Base-by-base conservation (phyloP, 768 basidiomycete species). In the Russula olivacea region DNA sequence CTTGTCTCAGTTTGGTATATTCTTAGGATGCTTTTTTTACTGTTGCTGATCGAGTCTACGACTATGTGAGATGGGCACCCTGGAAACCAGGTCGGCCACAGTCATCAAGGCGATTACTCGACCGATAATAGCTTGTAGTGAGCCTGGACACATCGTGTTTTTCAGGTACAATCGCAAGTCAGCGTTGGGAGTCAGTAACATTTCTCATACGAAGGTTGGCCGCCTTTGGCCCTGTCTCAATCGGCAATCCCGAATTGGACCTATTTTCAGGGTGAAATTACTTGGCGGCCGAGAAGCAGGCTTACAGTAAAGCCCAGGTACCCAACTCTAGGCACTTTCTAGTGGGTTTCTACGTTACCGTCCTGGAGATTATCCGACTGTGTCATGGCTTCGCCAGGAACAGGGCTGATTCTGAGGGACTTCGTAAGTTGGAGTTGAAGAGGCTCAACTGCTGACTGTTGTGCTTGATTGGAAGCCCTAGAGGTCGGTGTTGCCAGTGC, bases 181-280 rank as follows among this genome's bases (percentile, higher is more conserved):
- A 19, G 89, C 87, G 0, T 88, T 91, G 74, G 89, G 91, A 48
- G 83, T 90, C 55, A 84, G 82, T 36, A 92, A 92, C 67, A 84
- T 93, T 45, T 80, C 88, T 0, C 28, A 28, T 28, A 28, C 28
- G n/a, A n/a, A n/a, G n/a, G n/a, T n/a, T n/a, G 28, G 88, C 89
- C 8, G 61, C 55, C 75, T 68, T 28, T 54, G 30, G n/a, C 28
- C 28, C 28, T 25, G 17, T 55, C 32, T 32, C 5, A 32, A 30
- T 9, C 25, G 15, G 25, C 21, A 40, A 28, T 28, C 25, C 41
- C 36, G 36, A 25, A 9, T 51, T 55, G 36, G 66, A 54, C 45
- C 7, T 60, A 64, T 12, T 19, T 48, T 34, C 55, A 72, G 73
- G 68, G 54, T 73, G 90, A 89, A 92, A 92, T 72, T 93, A 93